Percentiles rank a stretch among this genome's conserved stretches.
These are phyloP conservation scores for Orbilia blumenaviensis DNA, from an alignment of 2,329 filamentous ascomycete species.

Conservation along the genomic window DNA sequence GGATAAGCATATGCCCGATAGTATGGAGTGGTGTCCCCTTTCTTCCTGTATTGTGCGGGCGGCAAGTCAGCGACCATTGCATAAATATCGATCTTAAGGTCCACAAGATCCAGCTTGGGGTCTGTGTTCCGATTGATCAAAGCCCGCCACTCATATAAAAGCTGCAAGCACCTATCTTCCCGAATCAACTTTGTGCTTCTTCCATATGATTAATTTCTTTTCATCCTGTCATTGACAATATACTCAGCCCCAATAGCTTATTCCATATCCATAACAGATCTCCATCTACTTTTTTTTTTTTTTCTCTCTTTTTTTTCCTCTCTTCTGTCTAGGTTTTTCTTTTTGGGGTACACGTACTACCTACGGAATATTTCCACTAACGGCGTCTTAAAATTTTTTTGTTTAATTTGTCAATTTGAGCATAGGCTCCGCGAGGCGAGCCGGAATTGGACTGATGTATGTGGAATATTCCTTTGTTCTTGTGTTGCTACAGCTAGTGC, in stretches of 20 bases:
- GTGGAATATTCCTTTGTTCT: slow-evolving; percentile 23
- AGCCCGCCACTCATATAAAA: slow-evolving; percentile 7
- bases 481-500: slow-evolving; percentile 32
- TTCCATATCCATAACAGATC: background rate
- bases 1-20: slow-evolving; percentile 26
- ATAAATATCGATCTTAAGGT: slow-evolving; percentile 54
- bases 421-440: background rate
- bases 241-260: background rate
- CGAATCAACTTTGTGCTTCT: slow-evolving; percentile 5
- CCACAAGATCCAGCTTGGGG: slow-evolving; percentile 48
- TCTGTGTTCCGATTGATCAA: slow-evolving; percentile 52
- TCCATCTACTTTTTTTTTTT: no score
- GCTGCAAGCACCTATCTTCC: background rate
- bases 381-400: background rate
- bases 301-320: no score
- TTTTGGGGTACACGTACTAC: background rate
- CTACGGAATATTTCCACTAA: background rate
- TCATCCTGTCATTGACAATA: background rate
- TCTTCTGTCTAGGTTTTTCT: background rate
- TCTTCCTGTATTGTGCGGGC: slow-evolving; percentile 7
- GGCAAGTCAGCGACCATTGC: slow-evolving; percentile 16
- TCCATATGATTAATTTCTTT: background rate
- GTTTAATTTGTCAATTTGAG: background rate
- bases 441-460: background rate
- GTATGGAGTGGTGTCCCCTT: slow-evolving; percentile 1